These are phyloP conservation scores for Gloeophyllum trabeum DNA, from an alignment of 768 basidiomycete species.

Conservation along the genomic window DNA sequence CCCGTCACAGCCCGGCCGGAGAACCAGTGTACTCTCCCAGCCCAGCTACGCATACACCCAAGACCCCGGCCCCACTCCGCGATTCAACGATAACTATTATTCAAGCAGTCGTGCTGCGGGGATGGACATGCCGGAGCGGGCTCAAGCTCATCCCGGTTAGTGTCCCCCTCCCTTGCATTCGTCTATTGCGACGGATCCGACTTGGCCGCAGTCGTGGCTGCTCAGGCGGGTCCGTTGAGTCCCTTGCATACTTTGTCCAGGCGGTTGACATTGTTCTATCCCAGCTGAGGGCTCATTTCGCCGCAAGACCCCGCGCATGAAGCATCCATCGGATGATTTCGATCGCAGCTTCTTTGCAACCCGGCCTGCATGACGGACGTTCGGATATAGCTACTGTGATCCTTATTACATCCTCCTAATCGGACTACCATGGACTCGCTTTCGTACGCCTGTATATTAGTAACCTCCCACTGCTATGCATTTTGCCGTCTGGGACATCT, in stretches of 20 bases:
- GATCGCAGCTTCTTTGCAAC: not conserved
- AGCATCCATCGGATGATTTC: constrained; percentile 11
- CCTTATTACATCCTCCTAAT: no score
- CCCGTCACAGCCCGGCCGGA: constrained; percentile 19
- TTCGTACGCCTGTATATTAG: no score
- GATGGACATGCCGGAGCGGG: constrained; percentile 24
- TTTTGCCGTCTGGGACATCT: no score
- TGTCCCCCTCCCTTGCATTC: constrained; percentile 5
- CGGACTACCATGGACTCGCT: no score
- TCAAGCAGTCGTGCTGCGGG: constrained; percentile 14
- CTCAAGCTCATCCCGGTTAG: constrained; percentile 38
- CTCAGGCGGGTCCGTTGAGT: constrained; percentile 10
- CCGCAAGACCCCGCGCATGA: constrained; percentile 27
- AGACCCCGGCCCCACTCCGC: constrained; percentile 27
- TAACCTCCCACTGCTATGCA: no score
- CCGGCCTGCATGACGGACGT: no score
- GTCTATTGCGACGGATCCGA: constrained; percentile 9
- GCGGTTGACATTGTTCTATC: not conserved
- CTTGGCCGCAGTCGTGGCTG: constrained; percentile 17
- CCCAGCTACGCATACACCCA: constrained; percentile 24
- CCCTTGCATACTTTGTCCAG: constrained; percentile 2
- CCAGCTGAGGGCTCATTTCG: constrained; percentile 32
- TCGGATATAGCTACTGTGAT: no score
- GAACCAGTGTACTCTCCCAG: constrained; percentile 10
- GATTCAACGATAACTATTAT: constrained; percentile 21